These are phyloP conservation scores for Oropetium thomaeum DNA, from an alignment of 176 grass and related monocot species.

Conservation along the genomic window DNA sequence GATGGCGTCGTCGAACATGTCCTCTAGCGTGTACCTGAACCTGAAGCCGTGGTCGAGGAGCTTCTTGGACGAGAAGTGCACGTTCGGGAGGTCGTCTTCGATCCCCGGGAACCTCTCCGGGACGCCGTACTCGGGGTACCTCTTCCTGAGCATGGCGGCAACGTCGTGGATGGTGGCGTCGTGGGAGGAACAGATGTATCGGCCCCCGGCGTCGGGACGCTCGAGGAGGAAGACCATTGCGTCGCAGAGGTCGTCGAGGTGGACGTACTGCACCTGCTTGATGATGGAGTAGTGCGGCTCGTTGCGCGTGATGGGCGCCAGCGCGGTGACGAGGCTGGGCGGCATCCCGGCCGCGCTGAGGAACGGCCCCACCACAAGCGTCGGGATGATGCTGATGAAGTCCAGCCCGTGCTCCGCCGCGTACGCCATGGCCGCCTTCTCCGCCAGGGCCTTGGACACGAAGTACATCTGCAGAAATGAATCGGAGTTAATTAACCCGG, in stretches of 20 bases:
- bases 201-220: slow-evolving; percentile 55
- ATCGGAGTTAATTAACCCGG: not conserved
- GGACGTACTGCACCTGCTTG: slow-evolving; percentile 69
- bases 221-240: slow-evolving; percentile 75
- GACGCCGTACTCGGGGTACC: slow-evolving; percentile 61
- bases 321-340: slow-evolving; percentile 75
- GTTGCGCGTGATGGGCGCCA: slow-evolving; percentile 73
- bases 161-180: slow-evolving; percentile 78
- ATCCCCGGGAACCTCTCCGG: slow-evolving; percentile 50
- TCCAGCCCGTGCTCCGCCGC: slow-evolving; percentile 57
- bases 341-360: slow-evolving; percentile 70
- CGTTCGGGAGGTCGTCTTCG: slow-evolving; percentile 25
- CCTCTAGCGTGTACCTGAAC: slow-evolving; percentile 68
- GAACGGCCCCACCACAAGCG: slow-evolving; percentile 89
- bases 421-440: slow-evolving; percentile 79
- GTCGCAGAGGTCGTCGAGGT: slow-evolving; percentile 88
- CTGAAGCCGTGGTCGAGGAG: slow-evolving; percentile 59
- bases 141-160: slow-evolving; percentile 54
- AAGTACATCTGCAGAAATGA: slow-evolving; percentile 77
- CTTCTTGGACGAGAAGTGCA: slow-evolving; percentile 80
- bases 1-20: slow-evolving; percentile 78
- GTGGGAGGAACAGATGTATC: slow-evolving; percentile 83
- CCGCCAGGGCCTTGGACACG: slow-evolving; percentile 72
- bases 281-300: slow-evolving; percentile 76
- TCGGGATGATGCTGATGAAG: slow-evolving; percentile 79